phyloP scores from a whole-genome alignment of 495 filamentous ascomycete species.

The Hypoxylon rickii region DNA sequence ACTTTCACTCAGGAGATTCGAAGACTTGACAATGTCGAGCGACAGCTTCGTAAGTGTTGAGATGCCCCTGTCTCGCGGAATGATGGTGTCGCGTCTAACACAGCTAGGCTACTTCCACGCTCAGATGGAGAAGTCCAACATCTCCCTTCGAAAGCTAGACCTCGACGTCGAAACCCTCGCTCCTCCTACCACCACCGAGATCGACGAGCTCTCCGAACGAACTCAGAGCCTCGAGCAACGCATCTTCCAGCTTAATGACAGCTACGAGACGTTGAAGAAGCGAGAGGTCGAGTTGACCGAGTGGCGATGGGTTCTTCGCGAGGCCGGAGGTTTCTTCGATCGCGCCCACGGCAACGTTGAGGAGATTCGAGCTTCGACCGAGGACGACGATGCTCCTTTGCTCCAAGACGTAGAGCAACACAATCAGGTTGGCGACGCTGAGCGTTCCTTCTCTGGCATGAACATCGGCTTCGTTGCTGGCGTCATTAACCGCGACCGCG shows the following conservation, averaged over 20 bases:
- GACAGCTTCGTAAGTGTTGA: slow-evolving; percentile 80
- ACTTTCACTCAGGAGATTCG: slow-evolving; percentile 98
- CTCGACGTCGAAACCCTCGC: slow-evolving; percentile 84
- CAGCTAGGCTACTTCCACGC: slow-evolving; percentile 79
- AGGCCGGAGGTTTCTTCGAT: slow-evolving; percentile 97
- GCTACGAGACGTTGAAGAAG: slow-evolving; percentile 97
- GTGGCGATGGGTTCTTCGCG: slow-evolving; percentile 95
- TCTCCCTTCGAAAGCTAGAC: slow-evolving; percentile 80
- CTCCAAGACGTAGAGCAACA: slow-evolving; percentile 87
- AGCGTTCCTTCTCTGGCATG: slow-evolving; percentile 90
- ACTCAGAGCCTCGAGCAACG: slow-evolving; percentile 90
- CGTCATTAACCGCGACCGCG: slow-evolving; percentile 90
- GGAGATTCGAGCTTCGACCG: slow-evolving; percentile 89
- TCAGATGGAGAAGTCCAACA: slow-evolving; percentile 91
- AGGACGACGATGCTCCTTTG: slow-evolving; percentile 80
- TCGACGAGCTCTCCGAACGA: slow-evolving; percentile 91
- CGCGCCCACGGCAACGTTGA: slow-evolving; percentile 93
- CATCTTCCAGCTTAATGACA: slow-evolving; percentile 89
- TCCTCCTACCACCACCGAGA: slow-evolving; percentile 86
- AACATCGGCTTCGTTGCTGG: slow-evolving; percentile 99
- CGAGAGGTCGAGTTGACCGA: slow-evolving; percentile 95
- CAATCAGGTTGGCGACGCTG: slow-evolving; percentile 71
- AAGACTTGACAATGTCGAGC: slow-evolving; percentile 94
- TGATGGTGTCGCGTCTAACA: slow-evolving; percentile 12
- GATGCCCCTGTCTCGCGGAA: background rate